Base-by-base conservation (phyloP, 768 basidiomycete genomes). In the Russula sp. region DNA sequence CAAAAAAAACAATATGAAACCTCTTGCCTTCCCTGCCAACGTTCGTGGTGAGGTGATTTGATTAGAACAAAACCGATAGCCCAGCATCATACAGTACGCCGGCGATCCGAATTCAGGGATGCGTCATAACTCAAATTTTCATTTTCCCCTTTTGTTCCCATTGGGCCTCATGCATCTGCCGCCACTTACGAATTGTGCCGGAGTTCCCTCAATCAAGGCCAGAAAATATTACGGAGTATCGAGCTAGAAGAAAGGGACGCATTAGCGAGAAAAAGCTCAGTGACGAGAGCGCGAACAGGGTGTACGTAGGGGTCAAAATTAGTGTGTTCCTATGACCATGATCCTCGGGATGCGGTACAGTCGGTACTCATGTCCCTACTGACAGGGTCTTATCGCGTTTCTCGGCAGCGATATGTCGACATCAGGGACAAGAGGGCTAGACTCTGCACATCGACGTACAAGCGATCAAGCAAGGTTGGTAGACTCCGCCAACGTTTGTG, bases 321-420 rank as follows among this genome's bases (percentile, higher is more conserved):
- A 29, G 39, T 13, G 25, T n/a, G 53, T 22, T 32, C 25, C 16
- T 47, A 47, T 25, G 46, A 22, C 55, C 25, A 50, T 29, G 48
- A 58, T 49, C 57, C 57, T 58, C 57, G 57, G 43, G 5, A 47
- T 11, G 35, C 25, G 46, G 56, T 36, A 38, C 35, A 20, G 25
- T 29, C 25, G 25, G 25, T 29, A 29, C 25, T 29, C 25, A 29
- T 29, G 25, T 29, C 25, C 25, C 25, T 18, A 11, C 22, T 34
- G 20, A n/a, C 20, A 41, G 18, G 18, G 8, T 32, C 51, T 53
- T 60, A 60, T 60, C 45, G 50, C 59, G 42, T 22, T 52, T 59
- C 42, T 52, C 43, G 42, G 32, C 20, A 38, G 36, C 16, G 9
- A 32, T 5, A 59, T 59, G n/a, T 59, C 58, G 42, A 51, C 58